Conservation (phyloP, 768 basidiomycete species). For the Russula abietina region DNA sequence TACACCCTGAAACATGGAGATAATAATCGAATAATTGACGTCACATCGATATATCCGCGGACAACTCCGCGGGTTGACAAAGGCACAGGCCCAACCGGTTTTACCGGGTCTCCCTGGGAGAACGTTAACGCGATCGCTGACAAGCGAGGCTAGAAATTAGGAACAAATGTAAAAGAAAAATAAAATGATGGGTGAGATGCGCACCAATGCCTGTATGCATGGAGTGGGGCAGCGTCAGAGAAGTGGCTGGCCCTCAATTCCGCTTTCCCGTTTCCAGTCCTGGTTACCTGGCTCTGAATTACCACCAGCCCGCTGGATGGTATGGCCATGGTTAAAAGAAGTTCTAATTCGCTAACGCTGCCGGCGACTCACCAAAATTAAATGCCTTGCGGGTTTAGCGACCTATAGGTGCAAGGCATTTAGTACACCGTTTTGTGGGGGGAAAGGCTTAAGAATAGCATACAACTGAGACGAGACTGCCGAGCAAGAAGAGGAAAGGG, state of each 20-base stretch:
- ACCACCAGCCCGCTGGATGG: neutral
- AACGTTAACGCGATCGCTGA: neutral
- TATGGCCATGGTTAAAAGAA: neutral
- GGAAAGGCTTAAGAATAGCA: neutral
- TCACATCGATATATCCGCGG: neutral
- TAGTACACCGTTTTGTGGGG: neutral
- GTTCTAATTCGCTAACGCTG: neutral
- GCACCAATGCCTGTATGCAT: neutral
- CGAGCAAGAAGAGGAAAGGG: slow-evolving; percentile 3
- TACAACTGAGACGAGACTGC: slow-evolving; percentile 1
- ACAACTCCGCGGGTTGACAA: neutral
- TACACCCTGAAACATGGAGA: neutral
- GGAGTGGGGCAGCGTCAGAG: neutral
- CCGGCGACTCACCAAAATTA: slow-evolving; percentile 2
- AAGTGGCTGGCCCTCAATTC: neutral
- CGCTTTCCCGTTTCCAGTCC: slow-evolving; percentile 12
- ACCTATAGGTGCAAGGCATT: neutral
- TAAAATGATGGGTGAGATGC: neutral
- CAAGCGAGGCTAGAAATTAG: neutral
- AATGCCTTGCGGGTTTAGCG: neutral
- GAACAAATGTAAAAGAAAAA: neutral
- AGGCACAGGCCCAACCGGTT: neutral
- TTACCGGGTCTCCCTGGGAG: neutral
- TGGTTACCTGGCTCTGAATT: neutral
- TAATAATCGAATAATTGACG: neutral